Base-by-base conservation (phyloP, 2,329 filamentous ascomycete genomes). In the Trichoderma harzianum region DNA sequence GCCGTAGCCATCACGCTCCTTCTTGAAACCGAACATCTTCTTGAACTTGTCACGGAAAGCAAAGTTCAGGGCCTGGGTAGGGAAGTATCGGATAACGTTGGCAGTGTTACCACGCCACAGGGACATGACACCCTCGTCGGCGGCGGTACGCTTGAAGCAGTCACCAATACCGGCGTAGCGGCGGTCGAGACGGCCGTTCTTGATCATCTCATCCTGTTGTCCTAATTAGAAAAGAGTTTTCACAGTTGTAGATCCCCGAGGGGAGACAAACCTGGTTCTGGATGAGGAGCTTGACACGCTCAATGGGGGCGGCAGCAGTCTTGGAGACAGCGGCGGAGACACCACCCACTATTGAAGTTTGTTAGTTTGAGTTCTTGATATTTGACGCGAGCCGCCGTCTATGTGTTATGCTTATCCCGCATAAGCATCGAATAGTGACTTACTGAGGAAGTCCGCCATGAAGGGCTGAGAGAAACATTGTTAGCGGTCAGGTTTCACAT, bases 51-150 rank as follows among this genome's bases (percentile, higher is more conserved):
- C 96, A 87, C 96, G 96, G 96, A 99, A 99, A 85, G 96, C 96
- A 84, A 99, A 99, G 95, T 99, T 99, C 86, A 99, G 90, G 82
- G 96, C 96, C 91, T 99, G 96, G 86, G 96, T 99, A 80, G 96
- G 96, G 94, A 99, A 99, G 90, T 99, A 99, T 93, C 96, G 96
- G 91, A 99, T 97, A 87, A 99, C 96, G 92, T 99, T 99, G 94
- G 96, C 96, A 84, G 96, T 99, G 94, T 99, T 99, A 88, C 96
- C 96, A 91, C 96, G 92, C 96, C 96, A 99, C 82, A 99, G 90
- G 77, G 95, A 91, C 86, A 96, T 91, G 81, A 96, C 87, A 93
- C 96, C 96, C 90, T 99, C 96, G 77, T 93, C 89, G 82, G 91
- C 91, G 77, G 89, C 90, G 83, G 96, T 98, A 84, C 96, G 93